These are phyloP conservation scores for Yarrowia divulgata DNA, from an alignment of 805 yeast species.

Conservation along the genomic window DNA sequence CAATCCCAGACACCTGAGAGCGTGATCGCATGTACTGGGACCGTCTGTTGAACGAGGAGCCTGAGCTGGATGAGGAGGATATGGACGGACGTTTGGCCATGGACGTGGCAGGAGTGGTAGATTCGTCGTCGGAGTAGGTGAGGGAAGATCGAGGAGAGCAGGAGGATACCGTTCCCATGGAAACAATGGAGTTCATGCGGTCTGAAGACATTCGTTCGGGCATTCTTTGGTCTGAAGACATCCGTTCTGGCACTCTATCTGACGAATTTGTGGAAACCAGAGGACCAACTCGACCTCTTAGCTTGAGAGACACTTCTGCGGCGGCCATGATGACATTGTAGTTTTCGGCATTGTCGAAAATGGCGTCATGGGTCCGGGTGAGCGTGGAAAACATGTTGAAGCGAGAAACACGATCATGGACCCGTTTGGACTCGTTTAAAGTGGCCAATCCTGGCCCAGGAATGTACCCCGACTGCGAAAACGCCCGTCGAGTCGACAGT, in stretches of 20 bases:
- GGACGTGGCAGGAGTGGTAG: slow-evolving; percentile 9
- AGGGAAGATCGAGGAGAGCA: slow-evolving; percentile 27
- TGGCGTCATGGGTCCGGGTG: slow-evolving; percentile 32
- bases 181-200: slow-evolving; percentile 19
- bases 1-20: slow-evolving; percentile 15
- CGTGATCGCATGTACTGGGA: slow-evolving; percentile 34
- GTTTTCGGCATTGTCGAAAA: slow-evolving; percentile 23
- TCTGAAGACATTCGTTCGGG: slow-evolving; percentile 7
- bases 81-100: slow-evolving; percentile 17
- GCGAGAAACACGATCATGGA: slow-evolving; percentile 9
- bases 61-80: slow-evolving; percentile 12
- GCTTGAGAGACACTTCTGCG: slow-evolving; percentile 21
- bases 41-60: slow-evolving; percentile 22
- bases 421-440: slow-evolving; percentile 20
- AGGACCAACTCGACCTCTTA: slow-evolving; percentile 11
- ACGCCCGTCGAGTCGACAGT: slow-evolving; percentile 18
- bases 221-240: slow-evolving; percentile 17
- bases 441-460: slow-evolving; percentile 26
- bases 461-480: slow-evolving; percentile 34
- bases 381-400: slow-evolving; percentile 12
- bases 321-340: slow-evolving; percentile 35
- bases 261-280: background rate
- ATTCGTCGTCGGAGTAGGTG: slow-evolving; percentile 25
- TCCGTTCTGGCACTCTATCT: background rate
- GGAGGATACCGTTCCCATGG: slow-evolving; percentile 16